Conservation (phyloP, 441 rosid genomes). For the Adansonia grandidieri region DNA sequence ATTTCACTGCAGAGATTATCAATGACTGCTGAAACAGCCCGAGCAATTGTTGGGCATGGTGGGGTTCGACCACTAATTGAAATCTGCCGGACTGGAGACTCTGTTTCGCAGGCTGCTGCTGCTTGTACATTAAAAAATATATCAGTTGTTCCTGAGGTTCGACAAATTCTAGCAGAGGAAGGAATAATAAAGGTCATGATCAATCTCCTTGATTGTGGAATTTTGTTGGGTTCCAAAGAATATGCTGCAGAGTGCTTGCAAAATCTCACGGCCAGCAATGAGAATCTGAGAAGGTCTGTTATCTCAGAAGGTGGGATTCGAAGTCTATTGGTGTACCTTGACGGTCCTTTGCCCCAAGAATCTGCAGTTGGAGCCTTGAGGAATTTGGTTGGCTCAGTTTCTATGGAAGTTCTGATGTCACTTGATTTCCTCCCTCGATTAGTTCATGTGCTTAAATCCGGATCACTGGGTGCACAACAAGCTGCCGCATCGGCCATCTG, state of each 20-base stretch:
- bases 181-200: conserved; percentile 82
- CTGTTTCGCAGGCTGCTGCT: conserved; percentile 88
- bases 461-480: conserved; percentile 77
- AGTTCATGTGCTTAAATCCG: conserved; percentile 74
- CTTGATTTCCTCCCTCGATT: conserved; percentile 60
- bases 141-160: conserved; percentile 79
- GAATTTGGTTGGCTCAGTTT: conserved; percentile 67
- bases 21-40: conserved; percentile 69
- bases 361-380: conserved; percentile 77
- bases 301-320: conserved; percentile 71
- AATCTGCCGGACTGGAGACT: conserved; percentile 80
- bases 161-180: conserved; percentile 78
- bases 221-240: conserved; percentile 79
- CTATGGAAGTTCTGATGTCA: conserved; percentile 54
- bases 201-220: conserved; percentile 71
- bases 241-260: conserved; percentile 92
- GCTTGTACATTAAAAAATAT: conserved; percentile 81
- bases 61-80: conserved; percentile 77
- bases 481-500: conserved; percentile 84
- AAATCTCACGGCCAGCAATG: conserved; percentile 82
- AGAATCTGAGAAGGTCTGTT: conserved; percentile 61
- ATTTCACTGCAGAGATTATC: conserved; percentile 82
- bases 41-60: conserved; percentile 82
- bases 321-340: conserved; percentile 66
- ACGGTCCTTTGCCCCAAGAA: conserved; percentile 86